These are phyloP conservation scores for Dentipellis fragilis DNA, from an alignment of 768 basidiomycete species.

Conservation along the genomic window DNA sequence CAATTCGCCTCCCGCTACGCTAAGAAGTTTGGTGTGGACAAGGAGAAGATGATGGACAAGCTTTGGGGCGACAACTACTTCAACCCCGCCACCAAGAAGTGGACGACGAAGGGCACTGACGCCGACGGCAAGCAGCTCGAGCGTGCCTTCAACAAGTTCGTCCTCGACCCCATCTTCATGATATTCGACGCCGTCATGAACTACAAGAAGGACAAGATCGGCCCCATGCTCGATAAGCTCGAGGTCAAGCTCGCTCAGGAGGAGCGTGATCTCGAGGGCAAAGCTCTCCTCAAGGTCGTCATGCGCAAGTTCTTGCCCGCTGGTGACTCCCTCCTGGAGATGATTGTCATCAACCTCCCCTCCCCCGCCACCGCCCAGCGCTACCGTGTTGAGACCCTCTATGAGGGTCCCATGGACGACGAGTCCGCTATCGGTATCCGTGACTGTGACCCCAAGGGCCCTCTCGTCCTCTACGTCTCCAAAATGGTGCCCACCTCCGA, in stretches of 20 bases:
- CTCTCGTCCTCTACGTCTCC: slow-evolving; percentile 95
- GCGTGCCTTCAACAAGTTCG: slow-evolving; percentile 97
- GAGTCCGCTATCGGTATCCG: slow-evolving; percentile 98
- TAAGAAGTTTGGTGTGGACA: slow-evolving; percentile 98
- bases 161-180: slow-evolving; percentile 98
- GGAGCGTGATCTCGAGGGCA: slow-evolving; percentile 91
- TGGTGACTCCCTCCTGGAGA: slow-evolving; percentile 96
- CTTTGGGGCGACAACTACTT: slow-evolving; percentile 99
- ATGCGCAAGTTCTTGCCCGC: slow-evolving; percentile 99
- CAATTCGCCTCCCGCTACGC: slow-evolving; percentile 92
- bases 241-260: slow-evolving; percentile 82
- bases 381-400: slow-evolving; percentile 98
- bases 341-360: slow-evolving; percentile 99
- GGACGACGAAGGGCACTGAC: slow-evolving; percentile 70
- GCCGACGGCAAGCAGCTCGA: slow-evolving; percentile 88
- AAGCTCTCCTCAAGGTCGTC: slow-evolving; percentile 90
- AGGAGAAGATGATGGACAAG: slow-evolving; percentile 95
- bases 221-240: slow-evolving; percentile 88
- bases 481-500: slow-evolving; percentile 99
- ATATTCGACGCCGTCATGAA: slow-evolving; percentile 99
- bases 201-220: slow-evolving; percentile 89
- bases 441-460: slow-evolving; percentile 93
- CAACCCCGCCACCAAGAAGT: slow-evolving; percentile 94
- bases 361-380: slow-evolving; percentile 95
- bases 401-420: slow-evolving; percentile 99